Base-by-base conservation (phyloP, 495 filamentous ascomycete genomes). In the Trichoderma virens region DNA sequence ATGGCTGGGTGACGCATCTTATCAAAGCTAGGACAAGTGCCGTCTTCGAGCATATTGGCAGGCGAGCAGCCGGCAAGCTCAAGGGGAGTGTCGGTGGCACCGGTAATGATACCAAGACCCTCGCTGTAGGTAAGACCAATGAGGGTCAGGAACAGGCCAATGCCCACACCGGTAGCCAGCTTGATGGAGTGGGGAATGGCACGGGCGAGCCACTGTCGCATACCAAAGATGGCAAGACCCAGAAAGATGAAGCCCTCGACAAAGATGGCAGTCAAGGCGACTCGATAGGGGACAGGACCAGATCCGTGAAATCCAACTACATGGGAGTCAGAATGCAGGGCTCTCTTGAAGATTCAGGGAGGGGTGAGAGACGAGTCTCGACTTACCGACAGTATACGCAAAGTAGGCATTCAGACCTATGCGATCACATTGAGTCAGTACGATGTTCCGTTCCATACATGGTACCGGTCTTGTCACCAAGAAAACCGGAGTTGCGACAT, bases 171-270 rank as follows among this genome's bases (percentile, higher is more conserved):
- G 30, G 87, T 90, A n/a, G 90, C 89, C 45, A 92, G 84, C 73
- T 93, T 93, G 72, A 93, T 89, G 59, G 85, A 90, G 28, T 83
- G 80, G 0, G 90, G 90, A 28, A 93, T 87, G 43, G 86, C 83
- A 60, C 89, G 84, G 1, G 90, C 90, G 31, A 93, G 81, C 90
- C 90, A 93, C 72, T 93, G 90, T 13, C 90, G 85, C 74, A 93
- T 82, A 27, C 90, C 90, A 35, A 90, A 73, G 16, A 93, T 69
- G 0, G 90, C 89, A 23, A 94, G 77, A 4, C 67, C 78, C 39
- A 84, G 80, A 73, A 92, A 92, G 23, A 91, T 83, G 69, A 83
- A 88, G 11, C 90, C 90, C 71, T 94, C 90, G 11, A 92, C 85
- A 70, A 94, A 94, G 54, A 92, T 89, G 4, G 90, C 89, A 14